phyloP scores from a whole-genome alignment of 2,329 filamentous ascomycete species.

The Allantophomopsis cytisporea region DNA sequence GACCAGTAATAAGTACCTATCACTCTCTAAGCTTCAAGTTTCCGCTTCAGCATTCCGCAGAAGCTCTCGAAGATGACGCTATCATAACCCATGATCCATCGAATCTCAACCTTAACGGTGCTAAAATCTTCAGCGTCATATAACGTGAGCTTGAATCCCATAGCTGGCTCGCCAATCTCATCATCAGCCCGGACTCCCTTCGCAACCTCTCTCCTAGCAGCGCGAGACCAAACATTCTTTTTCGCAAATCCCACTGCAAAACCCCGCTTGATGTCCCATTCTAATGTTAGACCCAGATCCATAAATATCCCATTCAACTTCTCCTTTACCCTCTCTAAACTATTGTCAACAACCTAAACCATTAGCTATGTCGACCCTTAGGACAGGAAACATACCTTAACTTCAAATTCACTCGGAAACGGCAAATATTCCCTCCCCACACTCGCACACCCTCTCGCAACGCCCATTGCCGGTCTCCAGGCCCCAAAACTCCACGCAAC shows the following conservation, averaged over 20 bases:
- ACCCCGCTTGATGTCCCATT: slow-evolving; percentile 11
- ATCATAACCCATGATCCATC: slow-evolving; percentile 69
- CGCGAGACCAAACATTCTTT: slow-evolving; percentile 18
- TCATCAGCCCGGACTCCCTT: slow-evolving; percentile 6
- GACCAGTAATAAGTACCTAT: no score
- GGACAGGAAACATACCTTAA: slow-evolving; percentile 9
- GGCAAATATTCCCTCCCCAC: slow-evolving; percentile 36
- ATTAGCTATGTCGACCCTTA: no score
- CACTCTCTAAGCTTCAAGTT: slow-evolving; percentile 19
- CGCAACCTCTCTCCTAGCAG: slow-evolving; percentile 20
- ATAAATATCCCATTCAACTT: slow-evolving; percentile 12
- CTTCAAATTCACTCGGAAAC: slow-evolving; percentile 33
- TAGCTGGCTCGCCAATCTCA: slow-evolving; percentile 13
- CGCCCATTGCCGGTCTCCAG: slow-evolving; percentile 41
- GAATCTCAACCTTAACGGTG: slow-evolving; percentile 34
- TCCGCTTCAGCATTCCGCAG: slow-evolving; percentile 60
- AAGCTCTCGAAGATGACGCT: slow-evolving; percentile 74
- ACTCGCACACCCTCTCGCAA: slow-evolving; percentile 19
- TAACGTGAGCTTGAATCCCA: slow-evolving; percentile 45
- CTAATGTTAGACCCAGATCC: slow-evolving; percentile 14
- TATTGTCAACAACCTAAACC: no score
- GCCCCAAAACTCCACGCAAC: slow-evolving; percentile 75
- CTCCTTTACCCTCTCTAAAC: no score
- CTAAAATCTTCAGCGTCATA: slow-evolving; percentile 19
- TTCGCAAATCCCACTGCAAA: slow-evolving; percentile 15